Percentiles rank a stretch among this genome's conserved stretches.
These are phyloP conservation scores for Claviceps sp. DNA, from an alignment of 2,329 filamentous ascomycete genomes.

Conservation along the genomic window DNA sequence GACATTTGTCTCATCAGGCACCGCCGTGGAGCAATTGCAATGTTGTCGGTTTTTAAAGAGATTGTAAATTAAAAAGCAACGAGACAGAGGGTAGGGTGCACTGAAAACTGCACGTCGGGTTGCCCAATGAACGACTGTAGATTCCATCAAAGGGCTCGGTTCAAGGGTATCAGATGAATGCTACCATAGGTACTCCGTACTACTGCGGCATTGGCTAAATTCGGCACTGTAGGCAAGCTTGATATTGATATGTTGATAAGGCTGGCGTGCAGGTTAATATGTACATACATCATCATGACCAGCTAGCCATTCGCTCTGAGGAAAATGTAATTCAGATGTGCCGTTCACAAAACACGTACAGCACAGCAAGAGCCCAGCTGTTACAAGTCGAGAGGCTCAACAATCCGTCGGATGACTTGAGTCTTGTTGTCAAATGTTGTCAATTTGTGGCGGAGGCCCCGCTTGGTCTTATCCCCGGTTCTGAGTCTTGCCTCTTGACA, in stretches of 20 bases:
- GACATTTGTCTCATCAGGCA: background rate
- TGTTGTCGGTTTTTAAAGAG: background rate
- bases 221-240: background rate
- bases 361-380: background rate
- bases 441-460: background rate
- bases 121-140: background rate
- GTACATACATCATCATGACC: too few relatives aligned
- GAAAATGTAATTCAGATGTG: too few relatives aligned
- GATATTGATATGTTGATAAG: too few relatives aligned
- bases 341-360: too few relatives aligned
- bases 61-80: background rate
- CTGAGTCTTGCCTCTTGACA: background rate
- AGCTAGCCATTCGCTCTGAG: too few relatives aligned
- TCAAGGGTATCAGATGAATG: background rate
- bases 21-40: background rate
- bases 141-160: background rate
- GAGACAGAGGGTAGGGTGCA: background rate
- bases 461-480: background rate
- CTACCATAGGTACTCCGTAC: background rate
- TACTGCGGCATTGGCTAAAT: background rate
- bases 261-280: too few relatives aligned
- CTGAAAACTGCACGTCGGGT: background rate
- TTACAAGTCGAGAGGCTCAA: background rate
- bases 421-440: background rate
- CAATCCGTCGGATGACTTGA: background rate